Evolutionary conservation across 345 rosid species (phyloP), one percentile per base, ranked within the genome.

Genomic region (Draba incana): DNA sequence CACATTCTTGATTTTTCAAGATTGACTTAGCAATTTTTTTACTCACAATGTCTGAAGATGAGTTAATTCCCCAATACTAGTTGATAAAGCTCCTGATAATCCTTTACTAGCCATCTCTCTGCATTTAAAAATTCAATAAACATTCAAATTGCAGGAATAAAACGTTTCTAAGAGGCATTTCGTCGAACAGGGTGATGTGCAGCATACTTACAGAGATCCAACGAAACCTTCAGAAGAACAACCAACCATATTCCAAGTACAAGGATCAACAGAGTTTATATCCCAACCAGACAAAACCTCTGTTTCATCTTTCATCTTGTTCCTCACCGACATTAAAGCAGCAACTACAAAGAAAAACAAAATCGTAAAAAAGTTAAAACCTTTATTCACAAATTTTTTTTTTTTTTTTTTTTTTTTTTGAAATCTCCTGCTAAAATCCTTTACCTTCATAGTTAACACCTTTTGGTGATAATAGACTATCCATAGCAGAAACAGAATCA

Each of bases 231-330:
- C 83, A 48, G 64, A 16, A 31, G 98, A 93, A 71, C 97, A 93
- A 68, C 86, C 91, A 25, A 93, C 92, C 98, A 88, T 93, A 72
- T 79, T 84, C 98, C 98, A 93, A 69, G 98, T 90, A 76, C 98
- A 93, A 27, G 98, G 96, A 77, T 93, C 98, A 74, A 93, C 98
- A 2, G 98, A 93, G 83, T 90, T 88, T 55, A 90, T 84, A 80
- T 93, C 97, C 97, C 98, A 93, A 51, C 92, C 97, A 6, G 76
- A 79, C 88, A 90, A 77, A 33, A 84, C 98, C 42, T 60, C 52
- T 45, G 44, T 62, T 14, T 70, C 81, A 79, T 90, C 98, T 81
- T 55, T 72, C 89, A 93, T 83, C 69, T 86, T 88, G 51, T 62
- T 84, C 88, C 88, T 93, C 79, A 93, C 68, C 42, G 95, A 81